These are phyloP conservation scores for Erodium moschatum DNA, from an alignment of 441 rosid genomes.

Conservation along the genomic window DNA sequence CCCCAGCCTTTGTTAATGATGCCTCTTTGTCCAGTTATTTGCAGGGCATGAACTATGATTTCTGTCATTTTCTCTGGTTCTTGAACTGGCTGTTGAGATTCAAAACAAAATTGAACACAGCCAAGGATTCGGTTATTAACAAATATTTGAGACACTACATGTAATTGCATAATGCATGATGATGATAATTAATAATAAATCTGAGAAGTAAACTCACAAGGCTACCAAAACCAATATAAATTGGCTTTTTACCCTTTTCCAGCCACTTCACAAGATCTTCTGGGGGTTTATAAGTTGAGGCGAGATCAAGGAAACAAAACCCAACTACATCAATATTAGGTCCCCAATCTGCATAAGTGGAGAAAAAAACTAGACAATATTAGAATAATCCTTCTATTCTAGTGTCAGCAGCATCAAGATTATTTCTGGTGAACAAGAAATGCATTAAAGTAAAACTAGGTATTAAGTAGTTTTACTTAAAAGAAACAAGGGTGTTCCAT, in stretches of 20 bases:
- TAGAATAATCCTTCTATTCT: too few species aligned
- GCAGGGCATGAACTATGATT: slow-evolving; percentile 40
- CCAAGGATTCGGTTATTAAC: neutral
- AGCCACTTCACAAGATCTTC: slow-evolving; percentile 39
- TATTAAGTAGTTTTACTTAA: too few species aligned
- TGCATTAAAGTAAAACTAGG: too few species aligned
- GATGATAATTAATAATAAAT: neutral
- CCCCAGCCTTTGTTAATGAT: slow-evolving; percentile 56
- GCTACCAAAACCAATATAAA: slow-evolving; percentile 54
- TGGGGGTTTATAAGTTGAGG: slow-evolving; percentile 43
- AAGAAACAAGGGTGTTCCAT: too few species aligned
- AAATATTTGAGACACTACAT: slow-evolving; percentile 5
- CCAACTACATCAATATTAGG: slow-evolving; percentile 44
- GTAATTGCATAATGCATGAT: neutral
- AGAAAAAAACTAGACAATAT: too few species aligned
- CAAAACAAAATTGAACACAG: slow-evolving; percentile 9
- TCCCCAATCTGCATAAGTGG: slow-evolving; percentile 41
- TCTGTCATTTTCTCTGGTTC: slow-evolving; percentile 47
- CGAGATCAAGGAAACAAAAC: slow-evolving; percentile 50
- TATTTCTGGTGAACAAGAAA: too few species aligned
- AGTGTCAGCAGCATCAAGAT: too few species aligned
- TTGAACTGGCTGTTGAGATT: slow-evolving; percentile 38
- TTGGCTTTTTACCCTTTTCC: slow-evolving; percentile 34
- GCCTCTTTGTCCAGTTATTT: slow-evolving; percentile 43
- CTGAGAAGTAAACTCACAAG: slow-evolving; percentile 34